phyloP scores from a whole-genome alignment of 192 early-diverging fungal genomes.

The Linnemannia exigua region DNA sequence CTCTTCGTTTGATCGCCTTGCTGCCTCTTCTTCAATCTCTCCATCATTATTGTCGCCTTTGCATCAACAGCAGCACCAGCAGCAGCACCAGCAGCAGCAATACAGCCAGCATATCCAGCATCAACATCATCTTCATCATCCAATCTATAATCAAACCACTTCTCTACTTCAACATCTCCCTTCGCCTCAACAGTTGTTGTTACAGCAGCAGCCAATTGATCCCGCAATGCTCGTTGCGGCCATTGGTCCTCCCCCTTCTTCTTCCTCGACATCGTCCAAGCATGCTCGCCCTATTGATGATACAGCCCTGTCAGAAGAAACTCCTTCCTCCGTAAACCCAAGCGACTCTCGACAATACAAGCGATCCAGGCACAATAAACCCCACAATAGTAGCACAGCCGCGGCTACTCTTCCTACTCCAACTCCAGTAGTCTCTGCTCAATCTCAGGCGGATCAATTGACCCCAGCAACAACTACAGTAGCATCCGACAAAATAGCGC shows the following conservation, averaged over 20 bases:
- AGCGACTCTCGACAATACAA: slow-evolving; percentile 6
- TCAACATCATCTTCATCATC: neutral
- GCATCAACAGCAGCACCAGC: neutral
- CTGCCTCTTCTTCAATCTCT: neutral
- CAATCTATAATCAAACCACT: neutral
- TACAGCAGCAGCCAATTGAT: slow-evolving; percentile 4
- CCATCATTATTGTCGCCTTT: neutral
- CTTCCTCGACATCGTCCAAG: slow-evolving; percentile 11
- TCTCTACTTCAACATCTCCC: neutral
- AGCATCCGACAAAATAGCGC: slow-evolving; percentile 8
- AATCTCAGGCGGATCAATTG: neutral
- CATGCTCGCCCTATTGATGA: slow-evolving; percentile 7
- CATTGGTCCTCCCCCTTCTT: neutral
- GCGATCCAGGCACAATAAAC: neutral
- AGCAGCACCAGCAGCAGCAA: neutral
- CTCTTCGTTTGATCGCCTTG: neutral
- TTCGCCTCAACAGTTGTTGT: neutral
- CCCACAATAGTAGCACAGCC: no score
- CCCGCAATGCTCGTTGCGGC: neutral
- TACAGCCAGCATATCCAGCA: neutral
- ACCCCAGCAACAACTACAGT: neutral
- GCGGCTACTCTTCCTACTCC: neutral
- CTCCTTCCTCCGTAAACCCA: neutral
- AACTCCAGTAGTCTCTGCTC: neutral
- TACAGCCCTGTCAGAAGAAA: neutral